phyloP scores from a whole-genome alignment of 2,329 filamentous ascomycete species.

The Teratosphaeria destructans region DNA sequence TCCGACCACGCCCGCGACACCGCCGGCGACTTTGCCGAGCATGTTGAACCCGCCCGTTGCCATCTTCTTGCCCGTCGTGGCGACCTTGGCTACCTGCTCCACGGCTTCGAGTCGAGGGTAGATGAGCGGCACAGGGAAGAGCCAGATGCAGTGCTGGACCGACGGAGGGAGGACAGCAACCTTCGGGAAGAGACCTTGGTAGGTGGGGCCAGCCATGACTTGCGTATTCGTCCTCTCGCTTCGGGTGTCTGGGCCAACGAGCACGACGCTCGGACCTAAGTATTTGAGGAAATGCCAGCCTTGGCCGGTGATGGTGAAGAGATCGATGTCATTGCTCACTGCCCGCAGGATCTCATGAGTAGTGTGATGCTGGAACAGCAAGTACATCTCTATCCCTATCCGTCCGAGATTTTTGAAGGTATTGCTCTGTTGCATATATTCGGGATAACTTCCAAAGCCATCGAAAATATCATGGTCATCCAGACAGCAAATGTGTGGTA shows the following conservation, averaged over 20 bases:
- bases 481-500: conserved; percentile 83
- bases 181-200: conserved; percentile 95
- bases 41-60: conserved; percentile 96
- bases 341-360: conserved; percentile 88
- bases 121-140: conserved; percentile 80
- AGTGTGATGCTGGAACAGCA: conserved; percentile 96
- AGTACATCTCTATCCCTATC: conserved; percentile 92
- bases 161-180: conserved; percentile 80
- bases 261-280: conserved; percentile 79
- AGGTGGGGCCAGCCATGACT: conserved; percentile 91
- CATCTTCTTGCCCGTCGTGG: conserved; percentile 90
- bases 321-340: conserved; percentile 74
- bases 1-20: conserved; percentile 88
- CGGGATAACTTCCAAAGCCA: conserved; percentile 91
- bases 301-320: conserved; percentile 94
- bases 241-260: conserved; percentile 82
- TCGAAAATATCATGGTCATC: conserved; percentile 99
- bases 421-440: conserved; percentile 95
- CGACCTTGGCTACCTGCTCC: conserved; percentile 80
- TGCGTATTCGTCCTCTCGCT: conserved; percentile 84
- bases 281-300: conserved; percentile 99
- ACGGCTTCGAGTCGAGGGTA: conserved; percentile 88
- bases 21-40: conserved; percentile 87
- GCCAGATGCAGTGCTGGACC: conserved; percentile 95
- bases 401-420: conserved; percentile 98